Conservation (phyloP, 1,284 basidiomycete species). For the Cronartium quercuum region DNA sequence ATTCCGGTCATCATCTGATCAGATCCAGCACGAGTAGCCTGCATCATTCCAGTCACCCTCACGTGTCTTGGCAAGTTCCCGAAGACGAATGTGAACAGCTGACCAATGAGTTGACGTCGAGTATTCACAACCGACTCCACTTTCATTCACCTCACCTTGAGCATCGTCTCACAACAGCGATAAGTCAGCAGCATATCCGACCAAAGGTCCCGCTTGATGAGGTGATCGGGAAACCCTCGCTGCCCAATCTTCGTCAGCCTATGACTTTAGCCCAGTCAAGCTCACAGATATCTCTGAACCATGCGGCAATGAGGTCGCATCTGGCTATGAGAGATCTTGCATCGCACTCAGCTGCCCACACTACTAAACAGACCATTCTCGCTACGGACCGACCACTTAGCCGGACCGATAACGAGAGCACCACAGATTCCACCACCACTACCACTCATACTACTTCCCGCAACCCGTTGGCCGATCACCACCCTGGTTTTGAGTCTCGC, state of each 20-base stretch:
- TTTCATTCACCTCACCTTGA: slow-evolving; percentile 5
- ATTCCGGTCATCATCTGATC: not conserved
- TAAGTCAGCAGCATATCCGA: not conserved
- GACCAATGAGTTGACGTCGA: slow-evolving; percentile 5
- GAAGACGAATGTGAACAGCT: slow-evolving; percentile 30
- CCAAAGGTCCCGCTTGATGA: slow-evolving; percentile 29
- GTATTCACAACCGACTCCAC: not conserved
- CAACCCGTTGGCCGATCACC: slow-evolving; percentile 12
- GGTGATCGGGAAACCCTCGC: slow-evolving; percentile 26
- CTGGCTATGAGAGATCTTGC: not conserved
- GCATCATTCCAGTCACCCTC: not conserved
- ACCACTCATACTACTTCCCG: slow-evolving; percentile 18
- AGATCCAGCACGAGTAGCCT: slow-evolving; percentile 5
- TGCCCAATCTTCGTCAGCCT: slow-evolving; percentile 8
- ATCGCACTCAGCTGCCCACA: not conserved
- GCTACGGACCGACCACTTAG: not conserved
- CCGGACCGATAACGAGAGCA: not conserved
- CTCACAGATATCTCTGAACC: slow-evolving; percentile 2
- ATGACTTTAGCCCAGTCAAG: not conserved
- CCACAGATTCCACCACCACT: slow-evolving; percentile 8
- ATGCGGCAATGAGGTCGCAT: not conserved
- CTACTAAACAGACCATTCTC: too few species aligned
- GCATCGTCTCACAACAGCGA: not conserved
- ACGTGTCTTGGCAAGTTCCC: not conserved
- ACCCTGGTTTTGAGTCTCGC: not conserved